Percentiles rank a stretch among this genome's conserved stretches.
Evolutionary conservation across 441 rosid species (phyloP).

Genomic region (Sinapis alba): DNA sequence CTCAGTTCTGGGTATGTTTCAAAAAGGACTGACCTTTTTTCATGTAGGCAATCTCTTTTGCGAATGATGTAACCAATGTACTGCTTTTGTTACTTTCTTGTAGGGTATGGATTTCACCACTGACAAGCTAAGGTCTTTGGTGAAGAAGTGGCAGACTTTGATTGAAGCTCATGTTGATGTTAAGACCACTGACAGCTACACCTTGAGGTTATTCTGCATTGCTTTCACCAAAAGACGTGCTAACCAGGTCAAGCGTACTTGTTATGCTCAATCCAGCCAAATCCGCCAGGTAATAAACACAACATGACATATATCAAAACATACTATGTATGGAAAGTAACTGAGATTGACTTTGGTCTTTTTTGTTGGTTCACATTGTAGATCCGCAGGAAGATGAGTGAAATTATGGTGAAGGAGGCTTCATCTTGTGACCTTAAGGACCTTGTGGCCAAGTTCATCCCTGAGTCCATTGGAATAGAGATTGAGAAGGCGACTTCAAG

Average conservation of each 20-base stretch:
- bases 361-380: conserved; percentile 22
- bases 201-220: conserved; percentile 85
- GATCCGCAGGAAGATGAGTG: conserved; percentile 84
- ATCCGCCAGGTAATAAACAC: conserved; percentile 59
- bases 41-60: neutral
- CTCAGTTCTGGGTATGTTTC: conserved; percentile 83
- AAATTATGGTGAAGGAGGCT: conserved; percentile 68
- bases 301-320: neutral
- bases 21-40: neutral
- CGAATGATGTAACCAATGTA: neutral
- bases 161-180: conserved; percentile 93
- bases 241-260: conserved; percentile 90
- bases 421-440: conserved; percentile 75
- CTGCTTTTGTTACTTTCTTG: neutral
- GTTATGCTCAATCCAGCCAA: conserved; percentile 93
- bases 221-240: conserved; percentile 87
- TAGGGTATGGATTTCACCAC: conserved; percentile 58
- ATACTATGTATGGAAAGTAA: neutral
- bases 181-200: conserved; percentile 79
- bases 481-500: conserved; percentile 76
- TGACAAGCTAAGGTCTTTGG: conserved; percentile 91
- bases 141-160: conserved; percentile 86
- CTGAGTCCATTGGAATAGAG: conserved; percentile 71
- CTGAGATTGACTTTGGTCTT: neutral
- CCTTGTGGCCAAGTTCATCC: conserved; percentile 69